Conservation (phyloP, 805 yeast species). For the Candida multigemmis region DNA sequence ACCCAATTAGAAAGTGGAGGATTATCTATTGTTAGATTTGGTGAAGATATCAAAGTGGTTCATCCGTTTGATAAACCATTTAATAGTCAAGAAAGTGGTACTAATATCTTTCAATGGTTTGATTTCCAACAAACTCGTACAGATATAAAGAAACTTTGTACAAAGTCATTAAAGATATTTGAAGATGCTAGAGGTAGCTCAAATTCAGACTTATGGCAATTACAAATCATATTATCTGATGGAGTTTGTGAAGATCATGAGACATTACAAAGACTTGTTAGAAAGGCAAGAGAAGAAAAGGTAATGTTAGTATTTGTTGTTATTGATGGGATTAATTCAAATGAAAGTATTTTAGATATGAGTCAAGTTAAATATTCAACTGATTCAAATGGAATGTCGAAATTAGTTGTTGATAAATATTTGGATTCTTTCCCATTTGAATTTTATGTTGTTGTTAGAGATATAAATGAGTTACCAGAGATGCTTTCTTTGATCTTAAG, state of each 20-base stretch:
- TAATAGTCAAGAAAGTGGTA: constrained; percentile 68
- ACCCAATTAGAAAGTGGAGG: constrained; percentile 94
- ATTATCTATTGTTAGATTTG: constrained; percentile 82
- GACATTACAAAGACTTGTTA: constrained; percentile 70
- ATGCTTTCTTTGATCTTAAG: constrained; percentile 84
- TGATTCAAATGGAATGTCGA: constrained; percentile 59
- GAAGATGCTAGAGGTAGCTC: constrained; percentile 42
- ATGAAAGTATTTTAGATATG: constrained; percentile 89
- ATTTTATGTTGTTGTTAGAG: constrained; percentile 87
- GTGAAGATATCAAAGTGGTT: constrained; percentile 72
- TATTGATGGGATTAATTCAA: constrained; percentile 79
- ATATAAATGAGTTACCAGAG: constrained; percentile 83
- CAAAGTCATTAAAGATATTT: constrained; percentile 65
- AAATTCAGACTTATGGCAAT: constrained; percentile 74
- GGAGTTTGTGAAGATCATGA: constrained; percentile 97
- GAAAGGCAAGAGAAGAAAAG: constrained; percentile 85
- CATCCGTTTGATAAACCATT: constrained; percentile 88
- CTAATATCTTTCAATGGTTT: constrained; percentile 77
- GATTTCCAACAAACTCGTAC: constrained; percentile 85
- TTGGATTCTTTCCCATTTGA: constrained; percentile 95
- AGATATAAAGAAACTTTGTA: constrained; percentile 67
- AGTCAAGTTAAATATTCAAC: constrained; percentile 80
- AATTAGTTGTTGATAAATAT: constrained; percentile 71
- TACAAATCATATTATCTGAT: constrained; percentile 87
- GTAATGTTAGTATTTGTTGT: constrained; percentile 93